phyloP scores from a whole-genome alignment of 345 rosid genomes.

The Dimocarpus longan region DNA sequence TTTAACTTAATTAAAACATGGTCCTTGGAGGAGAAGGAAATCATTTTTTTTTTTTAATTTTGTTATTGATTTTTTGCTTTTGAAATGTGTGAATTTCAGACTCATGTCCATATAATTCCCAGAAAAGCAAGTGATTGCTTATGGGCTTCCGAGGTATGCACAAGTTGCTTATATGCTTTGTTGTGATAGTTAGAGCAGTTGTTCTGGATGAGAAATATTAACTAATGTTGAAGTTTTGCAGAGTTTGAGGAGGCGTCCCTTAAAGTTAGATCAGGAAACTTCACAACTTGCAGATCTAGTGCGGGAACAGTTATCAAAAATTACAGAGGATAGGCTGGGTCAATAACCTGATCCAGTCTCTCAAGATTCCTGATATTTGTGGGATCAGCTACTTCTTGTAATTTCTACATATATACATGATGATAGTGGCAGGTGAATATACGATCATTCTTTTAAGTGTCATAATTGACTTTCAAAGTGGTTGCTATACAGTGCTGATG shows the following conservation, averaged over 20 bases:
- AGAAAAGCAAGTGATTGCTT: slow-evolving; percentile 81
- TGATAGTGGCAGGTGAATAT: slow-evolving; percentile 7
- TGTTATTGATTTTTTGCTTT: not conserved
- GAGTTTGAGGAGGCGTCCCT: slow-evolving; percentile 63
- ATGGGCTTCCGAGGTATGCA: slow-evolving; percentile 87
- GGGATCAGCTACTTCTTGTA: slow-evolving; percentile 10
- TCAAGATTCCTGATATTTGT: slow-evolving; percentile 24
- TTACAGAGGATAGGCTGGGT: slow-evolving; percentile 47
- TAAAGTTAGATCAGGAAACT: slow-evolving; percentile 61
- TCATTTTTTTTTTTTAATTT: not conserved
- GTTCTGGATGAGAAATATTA: not conserved
- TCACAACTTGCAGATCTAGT: slow-evolving; percentile 53
- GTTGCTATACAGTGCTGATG: not conserved
- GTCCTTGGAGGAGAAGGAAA: not conserved
- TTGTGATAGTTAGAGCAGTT: not conserved
- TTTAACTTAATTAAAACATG: not conserved
- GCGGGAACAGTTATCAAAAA: slow-evolving; percentile 50
- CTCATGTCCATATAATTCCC: slow-evolving; percentile 94
- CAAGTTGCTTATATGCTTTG: not conserved
- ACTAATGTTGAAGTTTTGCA: slow-evolving; percentile 31
- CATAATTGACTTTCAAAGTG: not conserved
- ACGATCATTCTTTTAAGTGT: slow-evolving; percentile 13
- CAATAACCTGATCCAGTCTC: slow-evolving; percentile 43
- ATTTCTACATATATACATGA: not conserved
- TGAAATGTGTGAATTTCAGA: slow-evolving; percentile 48